phyloP scores from a whole-genome alignment of 2,329 filamentous ascomycete genomes.

The Pyrenochaeta sp. region DNA sequence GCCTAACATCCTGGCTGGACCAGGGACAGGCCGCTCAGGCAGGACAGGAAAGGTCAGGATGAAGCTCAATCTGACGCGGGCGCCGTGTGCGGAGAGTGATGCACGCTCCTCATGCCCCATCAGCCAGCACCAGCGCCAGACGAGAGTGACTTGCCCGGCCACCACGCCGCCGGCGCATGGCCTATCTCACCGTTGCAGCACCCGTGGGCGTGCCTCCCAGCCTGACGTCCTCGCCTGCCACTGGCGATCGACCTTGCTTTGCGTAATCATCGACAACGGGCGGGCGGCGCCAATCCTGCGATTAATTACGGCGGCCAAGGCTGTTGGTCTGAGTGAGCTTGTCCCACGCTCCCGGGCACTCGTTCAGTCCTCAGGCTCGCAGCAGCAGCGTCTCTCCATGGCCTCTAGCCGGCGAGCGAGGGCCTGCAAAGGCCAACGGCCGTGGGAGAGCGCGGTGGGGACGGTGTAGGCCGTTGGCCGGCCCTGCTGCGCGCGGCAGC shows the following conservation, averaged over 20 bases:
- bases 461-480: no score
- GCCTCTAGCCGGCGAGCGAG: constrained; percentile 5
- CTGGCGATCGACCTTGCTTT: constrained; percentile 25
- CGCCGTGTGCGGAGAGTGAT: constrained; percentile 20
- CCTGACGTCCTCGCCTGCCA: constrained; percentile 22
- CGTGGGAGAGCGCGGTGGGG: no score
- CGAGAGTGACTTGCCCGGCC: constrained; percentile 1
- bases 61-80: constrained; percentile 23
- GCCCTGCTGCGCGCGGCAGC: constrained; percentile 1
- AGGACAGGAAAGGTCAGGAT: no score
- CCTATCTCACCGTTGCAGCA: constrained; percentile 23
- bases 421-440: no score
- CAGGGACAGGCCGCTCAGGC: no score
- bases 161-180: constrained; percentile 14
- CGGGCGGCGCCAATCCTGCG: constrained; percentile 27
- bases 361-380: constrained; percentile 11
- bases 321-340: constrained; percentile 29
- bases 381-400: no score
- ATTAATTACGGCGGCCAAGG: constrained; percentile 26
- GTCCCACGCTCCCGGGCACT: constrained; percentile 26
- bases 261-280: constrained; percentile 28
- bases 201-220: no score
- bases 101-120: constrained; percentile 14
- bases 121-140: constrained; percentile 2
- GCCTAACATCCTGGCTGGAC: constrained; percentile 11